phyloP scores from a whole-genome alignment of 352 stramenopile species.

The Pythium plurisporium region DNA sequence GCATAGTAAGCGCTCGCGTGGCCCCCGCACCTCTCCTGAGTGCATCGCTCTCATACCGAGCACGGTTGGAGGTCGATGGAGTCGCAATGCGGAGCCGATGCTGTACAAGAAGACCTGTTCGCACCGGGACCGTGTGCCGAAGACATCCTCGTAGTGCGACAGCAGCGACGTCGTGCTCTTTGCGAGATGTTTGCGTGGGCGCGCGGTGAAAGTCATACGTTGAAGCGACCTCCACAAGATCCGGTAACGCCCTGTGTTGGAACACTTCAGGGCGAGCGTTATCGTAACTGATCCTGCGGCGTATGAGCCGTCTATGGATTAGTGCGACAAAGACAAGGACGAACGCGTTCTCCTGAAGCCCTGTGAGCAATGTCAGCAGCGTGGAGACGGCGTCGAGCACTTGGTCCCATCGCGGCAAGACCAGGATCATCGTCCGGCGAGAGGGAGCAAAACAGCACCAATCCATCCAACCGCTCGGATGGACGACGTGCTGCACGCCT shows the following conservation, averaged over 20 bases:
- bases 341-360: slow-evolving; percentile 43
- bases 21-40: neutral
- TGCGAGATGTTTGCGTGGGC: slow-evolving; percentile 9
- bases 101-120: slow-evolving; percentile 23
- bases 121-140: slow-evolving; percentile 16
- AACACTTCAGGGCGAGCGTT: slow-evolving; percentile 21
- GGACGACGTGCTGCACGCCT: no score
- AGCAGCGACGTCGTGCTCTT: slow-evolving; percentile 19
- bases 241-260: slow-evolving; percentile 7
- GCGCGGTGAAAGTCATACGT: slow-evolving; percentile 22
- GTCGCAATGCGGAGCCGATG: slow-evolving; percentile 19
- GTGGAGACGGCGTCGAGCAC: slow-evolving; percentile 37
- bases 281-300: slow-evolving; percentile 43
- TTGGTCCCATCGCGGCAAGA: neutral
- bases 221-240: slow-evolving; percentile 26
- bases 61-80: neutral
- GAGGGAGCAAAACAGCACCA: no score
- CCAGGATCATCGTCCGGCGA: neutral
- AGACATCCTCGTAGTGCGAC: slow-evolving; percentile 27
- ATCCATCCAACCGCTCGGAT: no score
- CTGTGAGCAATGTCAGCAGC: slow-evolving; percentile 39
- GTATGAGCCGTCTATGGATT: no score
- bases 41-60: neutral
- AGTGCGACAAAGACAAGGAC: slow-evolving; percentile 36
- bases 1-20: neutral